Base-by-base conservation (phyloP, 805 yeast species). In the Barnettozyma populi region DNA sequence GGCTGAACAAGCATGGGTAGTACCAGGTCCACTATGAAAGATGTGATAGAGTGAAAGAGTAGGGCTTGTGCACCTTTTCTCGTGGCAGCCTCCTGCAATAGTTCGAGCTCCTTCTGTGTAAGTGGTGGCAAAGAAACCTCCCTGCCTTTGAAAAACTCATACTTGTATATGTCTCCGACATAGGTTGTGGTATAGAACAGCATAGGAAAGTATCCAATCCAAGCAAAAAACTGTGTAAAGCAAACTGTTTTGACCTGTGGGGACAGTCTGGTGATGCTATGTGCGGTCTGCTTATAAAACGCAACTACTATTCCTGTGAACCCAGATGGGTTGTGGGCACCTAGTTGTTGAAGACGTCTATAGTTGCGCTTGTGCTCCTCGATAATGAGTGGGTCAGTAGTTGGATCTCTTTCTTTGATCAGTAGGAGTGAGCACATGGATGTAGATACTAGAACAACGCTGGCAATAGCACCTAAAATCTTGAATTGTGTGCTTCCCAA, bases 131-230 rank as follows among this genome's bases (percentile, higher is more conserved):
- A 43, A 6, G 55, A 44, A 2, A 72, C 69, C 38, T 65, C 70
- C 5, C 78, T 69, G 13, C 56, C 49, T 10, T 52, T 46, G 39
- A 58, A 62, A 29, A 59, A 52, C 48, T 76, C 76, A 38, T 60
- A 66, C 29, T 69, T 64, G 62, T 77, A 79, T 14, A 81, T 63
- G 49, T 78, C 84, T 0, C 84, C 84, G 16, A 81, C 84, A 60
- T 79, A 81, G 0, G 84, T 79, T 2, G 86, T 76, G 4, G 84
- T 79, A 56, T 80, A 81, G 52, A 80, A 81, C 25, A 81, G 58
- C 75, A 81, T 73, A 2, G 84, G 83, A 63, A 81, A 81, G 65
- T 82, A 81, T 1, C 84, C 84, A 37, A 80, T 74, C 86, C 86
- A 81, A 1, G 85, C 85, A 61, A 77, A 77, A 49, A 80, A 76